Conservation (phyloP, 108 stramenopile species). For the Stephanodiscus minutulus region DNA sequence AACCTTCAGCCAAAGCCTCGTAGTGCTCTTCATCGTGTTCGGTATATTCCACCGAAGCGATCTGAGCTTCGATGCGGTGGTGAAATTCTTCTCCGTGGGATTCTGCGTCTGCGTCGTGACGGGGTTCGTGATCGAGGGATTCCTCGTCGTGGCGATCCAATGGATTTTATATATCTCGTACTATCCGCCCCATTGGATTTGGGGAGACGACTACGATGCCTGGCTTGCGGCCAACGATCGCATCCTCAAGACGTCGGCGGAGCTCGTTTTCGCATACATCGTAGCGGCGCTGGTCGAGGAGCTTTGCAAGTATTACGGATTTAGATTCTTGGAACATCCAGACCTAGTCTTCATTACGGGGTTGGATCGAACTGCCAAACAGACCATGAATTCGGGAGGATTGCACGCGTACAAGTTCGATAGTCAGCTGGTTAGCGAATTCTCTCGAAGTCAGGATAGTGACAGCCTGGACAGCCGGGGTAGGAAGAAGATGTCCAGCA, state of each 20-base stretch:
- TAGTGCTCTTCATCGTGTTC: conserved; percentile 78
- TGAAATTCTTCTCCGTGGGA: conserved; percentile 87
- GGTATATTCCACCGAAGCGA: conserved; percentile 87
- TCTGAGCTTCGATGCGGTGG: conserved; percentile 86
- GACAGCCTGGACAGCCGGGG: conserved; percentile 41
- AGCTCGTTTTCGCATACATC: conserved; percentile 80
- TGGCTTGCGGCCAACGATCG: conserved; percentile 62
- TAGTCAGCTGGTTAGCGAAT: conserved; percentile 44
- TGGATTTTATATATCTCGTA: conserved; percentile 49
- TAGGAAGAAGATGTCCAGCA: conserved; percentile 9
- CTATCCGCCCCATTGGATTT: conserved; percentile 38
- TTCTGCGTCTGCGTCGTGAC: conserved; percentile 78
- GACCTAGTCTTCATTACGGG: conserved; percentile 86
- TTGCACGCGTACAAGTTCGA: conserved; percentile 70
- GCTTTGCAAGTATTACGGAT: conserved; percentile 89
- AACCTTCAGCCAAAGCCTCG: conserved; percentile 78
- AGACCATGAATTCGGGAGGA: conserved; percentile 68
- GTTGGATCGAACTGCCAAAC: conserved; percentile 61
- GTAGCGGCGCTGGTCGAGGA: conserved; percentile 86
- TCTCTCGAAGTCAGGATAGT: conserved; percentile 40
- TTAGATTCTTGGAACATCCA: conserved; percentile 85
- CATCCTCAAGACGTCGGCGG: conserved; percentile 68
- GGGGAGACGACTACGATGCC: conserved; percentile 52
- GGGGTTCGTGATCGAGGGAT: conserved; percentile 75
- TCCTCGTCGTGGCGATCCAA: conserved; percentile 64